These are phyloP conservation scores for Pseudogymnoascus sp. DNA, from an alignment of 2,329 filamentous ascomycete genomes.

Conservation along the genomic window DNA sequence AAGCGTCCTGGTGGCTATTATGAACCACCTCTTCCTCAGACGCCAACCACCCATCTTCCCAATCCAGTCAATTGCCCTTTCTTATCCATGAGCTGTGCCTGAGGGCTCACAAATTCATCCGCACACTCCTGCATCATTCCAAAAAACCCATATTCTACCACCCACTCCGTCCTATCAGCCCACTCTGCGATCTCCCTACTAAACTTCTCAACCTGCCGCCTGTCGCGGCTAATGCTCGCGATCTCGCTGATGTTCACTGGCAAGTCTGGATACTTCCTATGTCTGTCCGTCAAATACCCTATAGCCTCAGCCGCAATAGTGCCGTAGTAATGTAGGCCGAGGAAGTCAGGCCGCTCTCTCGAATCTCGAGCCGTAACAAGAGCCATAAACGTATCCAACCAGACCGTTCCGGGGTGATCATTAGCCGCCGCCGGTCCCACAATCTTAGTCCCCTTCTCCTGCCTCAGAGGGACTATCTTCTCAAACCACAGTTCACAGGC, in stretches of 20 bases:
- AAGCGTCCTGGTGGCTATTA: slow-evolving; percentile 7
- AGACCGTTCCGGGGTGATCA: slow-evolving; percentile 33
- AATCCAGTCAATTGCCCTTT: slow-evolving; percentile 35
- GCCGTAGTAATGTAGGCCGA: slow-evolving; percentile 40
- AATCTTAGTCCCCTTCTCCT: slow-evolving; percentile 31
- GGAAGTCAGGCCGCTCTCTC: slow-evolving; percentile 36
- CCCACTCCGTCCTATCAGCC: slow-evolving; percentile 37
- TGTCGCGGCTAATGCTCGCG: slow-evolving; percentile 34
- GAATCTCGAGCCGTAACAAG: slow-evolving; percentile 29
- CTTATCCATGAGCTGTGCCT: slow-evolving; percentile 39
- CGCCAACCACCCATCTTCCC: slow-evolving; percentile 6
- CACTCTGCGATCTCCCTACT: slow-evolving; percentile 35
- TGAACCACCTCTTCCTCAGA: slow-evolving; percentile 25
- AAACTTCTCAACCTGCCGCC: slow-evolving; percentile 33
- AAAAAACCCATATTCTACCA: slow-evolving; percentile 40
- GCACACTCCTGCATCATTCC: slow-evolving; percentile 38
- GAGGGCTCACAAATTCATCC: slow-evolving; percentile 40
- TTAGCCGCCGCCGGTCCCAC: slow-evolving; percentile 35
- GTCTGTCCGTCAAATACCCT: slow-evolving; percentile 32
- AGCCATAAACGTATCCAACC: slow-evolving; percentile 38
- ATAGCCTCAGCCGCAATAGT: slow-evolving; percentile 30
- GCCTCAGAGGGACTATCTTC: slow-evolving; percentile 34
- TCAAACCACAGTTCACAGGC: slow-evolving; percentile 35
- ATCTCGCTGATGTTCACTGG: slow-evolving; percentile 38
- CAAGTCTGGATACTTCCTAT: slow-evolving; percentile 31